Evolutionary conservation across 2,329 filamentous ascomycete genomes (phyloP), one percentile per base, ranked within the genome.

Genomic region (Helotiales sp.): DNA sequence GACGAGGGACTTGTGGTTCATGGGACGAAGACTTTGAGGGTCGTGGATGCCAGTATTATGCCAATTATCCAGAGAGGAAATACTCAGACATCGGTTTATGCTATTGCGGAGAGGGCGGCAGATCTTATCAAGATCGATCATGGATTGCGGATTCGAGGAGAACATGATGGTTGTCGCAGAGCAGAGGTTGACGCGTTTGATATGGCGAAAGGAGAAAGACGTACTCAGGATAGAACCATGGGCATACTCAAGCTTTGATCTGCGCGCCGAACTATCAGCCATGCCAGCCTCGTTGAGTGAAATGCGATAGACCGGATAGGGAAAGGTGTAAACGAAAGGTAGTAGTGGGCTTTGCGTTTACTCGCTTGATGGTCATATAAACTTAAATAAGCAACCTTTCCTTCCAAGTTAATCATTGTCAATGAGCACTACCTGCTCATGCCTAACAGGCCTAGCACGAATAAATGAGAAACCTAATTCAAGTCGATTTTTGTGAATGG

Each of bases 1-100:
- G 55, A 65, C 47, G 27, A 40, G 9, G 33, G 52, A n/a, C 48
- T 67, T 33, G 52, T 38, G n/a, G 62, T 67, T 10, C 63, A 65
- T 46, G 63, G 65, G 5, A 58, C 55, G 15, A 56, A 48, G 15
- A 52, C 47, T 1, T 17, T 50, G 24, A 49, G 55, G 30, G 33
- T 57, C 3, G 55, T 58, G 17, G 55, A 54, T 58, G 55, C 55
- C 5, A 51, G 50, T 44, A 24, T 58, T 15, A 49, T 58, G 19
- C 55, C 55, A 2, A 22, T 54, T 24, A 25, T 49, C 17, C 31
- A 44, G 8, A 50, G 50, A 33, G 46, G 46, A 3, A 48, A 31
- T 31, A 12, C n/a, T 17, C 27, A 48, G n/a, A 48, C 46, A 30
- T 48, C 12, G 22, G 46, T 31, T 7, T 48, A 48, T 48, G 25